Conservation (phyloP, 208 protist species). For the Trypanosoma cruzi region DNA sequence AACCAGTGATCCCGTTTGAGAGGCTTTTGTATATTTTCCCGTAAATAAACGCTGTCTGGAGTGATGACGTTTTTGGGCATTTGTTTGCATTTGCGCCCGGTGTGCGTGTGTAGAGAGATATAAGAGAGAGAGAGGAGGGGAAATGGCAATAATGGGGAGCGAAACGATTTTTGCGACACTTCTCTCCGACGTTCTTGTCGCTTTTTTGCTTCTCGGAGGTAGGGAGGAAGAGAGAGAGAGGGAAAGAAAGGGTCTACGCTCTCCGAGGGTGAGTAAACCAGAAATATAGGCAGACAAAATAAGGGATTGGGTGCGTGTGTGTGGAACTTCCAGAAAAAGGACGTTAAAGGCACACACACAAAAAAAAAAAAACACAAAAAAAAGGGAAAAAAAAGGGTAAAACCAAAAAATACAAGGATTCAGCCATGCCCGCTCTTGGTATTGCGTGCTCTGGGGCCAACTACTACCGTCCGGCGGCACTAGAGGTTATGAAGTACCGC, state of each 20-base stretch:
- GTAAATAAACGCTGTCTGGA: neutral
- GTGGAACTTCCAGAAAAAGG: neutral
- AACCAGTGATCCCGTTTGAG: slow-evolving; percentile 63
- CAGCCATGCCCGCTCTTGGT: slow-evolving; percentile 68
- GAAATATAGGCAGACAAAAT: neutral
- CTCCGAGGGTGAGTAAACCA: neutral
- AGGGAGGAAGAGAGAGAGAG: neutral
- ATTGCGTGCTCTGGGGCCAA: slow-evolving; percentile 72
- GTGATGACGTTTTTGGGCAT: neutral
- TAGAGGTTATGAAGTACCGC: slow-evolving; percentile 72
- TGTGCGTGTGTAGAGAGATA: neutral
- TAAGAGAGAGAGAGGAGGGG: neutral
- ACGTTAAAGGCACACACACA: neutral
- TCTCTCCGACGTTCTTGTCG: neutral
- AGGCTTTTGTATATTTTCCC: slow-evolving; percentile 63
- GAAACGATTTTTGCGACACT: neutral
- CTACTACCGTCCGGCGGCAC: slow-evolving; percentile 54
- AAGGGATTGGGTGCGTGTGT: too few relatives aligned
- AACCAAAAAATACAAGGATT: neutral
- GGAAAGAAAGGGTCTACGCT: too few relatives aligned
- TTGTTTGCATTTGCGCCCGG: slow-evolving; percentile 5
- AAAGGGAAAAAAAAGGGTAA: neutral
- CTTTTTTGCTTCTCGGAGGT: neutral
- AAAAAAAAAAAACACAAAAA: neutral
- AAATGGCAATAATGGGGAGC: neutral